Percentiles rank a stretch among this genome's conserved stretches.
phyloP scores from a whole-genome alignment of 495 filamentous ascomycete species.

The Aspergillus hancockii region DNA sequence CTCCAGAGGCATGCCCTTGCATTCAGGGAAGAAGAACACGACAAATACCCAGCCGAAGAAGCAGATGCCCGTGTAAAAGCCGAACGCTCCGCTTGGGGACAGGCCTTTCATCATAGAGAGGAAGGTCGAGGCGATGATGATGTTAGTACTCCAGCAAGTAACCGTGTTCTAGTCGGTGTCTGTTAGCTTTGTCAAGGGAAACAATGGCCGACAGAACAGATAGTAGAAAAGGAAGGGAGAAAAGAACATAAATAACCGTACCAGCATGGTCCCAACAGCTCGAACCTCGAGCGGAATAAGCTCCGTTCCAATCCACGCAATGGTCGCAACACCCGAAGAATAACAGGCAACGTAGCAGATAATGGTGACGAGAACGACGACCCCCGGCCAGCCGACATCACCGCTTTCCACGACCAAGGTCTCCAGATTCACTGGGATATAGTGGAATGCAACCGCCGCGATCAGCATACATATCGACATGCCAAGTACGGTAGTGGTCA shows the following conservation, averaged over 20 bases:
- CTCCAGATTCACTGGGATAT: slow-evolving; percentile 47
- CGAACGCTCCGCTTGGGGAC: slow-evolving; percentile 47
- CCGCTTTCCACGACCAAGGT: slow-evolving; percentile 28
- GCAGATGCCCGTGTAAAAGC: slow-evolving; percentile 49
- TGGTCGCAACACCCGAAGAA: slow-evolving; percentile 41
- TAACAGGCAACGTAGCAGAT: slow-evolving; percentile 47
- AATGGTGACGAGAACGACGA: slow-evolving; percentile 45
- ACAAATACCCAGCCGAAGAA: slow-evolving; percentile 44
- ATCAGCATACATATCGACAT: slow-evolving; percentile 43
- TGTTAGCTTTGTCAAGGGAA: neutral
- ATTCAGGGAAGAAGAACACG: slow-evolving; percentile 46
- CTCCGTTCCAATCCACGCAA: slow-evolving; percentile 47
- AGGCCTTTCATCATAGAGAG: slow-evolving; percentile 45
- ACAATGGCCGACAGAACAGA: neutral
- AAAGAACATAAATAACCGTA: slow-evolving; percentile 27
- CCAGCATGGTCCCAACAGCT: slow-evolving; percentile 48
- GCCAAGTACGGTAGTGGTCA: slow-evolving; percentile 47
- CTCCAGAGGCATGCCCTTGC: slow-evolving; percentile 44
- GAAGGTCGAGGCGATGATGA: slow-evolving; percentile 51
- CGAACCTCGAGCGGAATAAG: slow-evolving; percentile 51
- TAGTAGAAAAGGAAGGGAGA: neutral
- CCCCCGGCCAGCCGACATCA: slow-evolving; percentile 36
- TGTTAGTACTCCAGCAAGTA: slow-evolving; percentile 46
- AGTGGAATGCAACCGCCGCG: slow-evolving; percentile 49
- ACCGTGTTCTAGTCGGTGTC: neutral